phyloP scores from a whole-genome alignment of 148 eudicot genomes.

The Heliosperma pusillum region DNA sequence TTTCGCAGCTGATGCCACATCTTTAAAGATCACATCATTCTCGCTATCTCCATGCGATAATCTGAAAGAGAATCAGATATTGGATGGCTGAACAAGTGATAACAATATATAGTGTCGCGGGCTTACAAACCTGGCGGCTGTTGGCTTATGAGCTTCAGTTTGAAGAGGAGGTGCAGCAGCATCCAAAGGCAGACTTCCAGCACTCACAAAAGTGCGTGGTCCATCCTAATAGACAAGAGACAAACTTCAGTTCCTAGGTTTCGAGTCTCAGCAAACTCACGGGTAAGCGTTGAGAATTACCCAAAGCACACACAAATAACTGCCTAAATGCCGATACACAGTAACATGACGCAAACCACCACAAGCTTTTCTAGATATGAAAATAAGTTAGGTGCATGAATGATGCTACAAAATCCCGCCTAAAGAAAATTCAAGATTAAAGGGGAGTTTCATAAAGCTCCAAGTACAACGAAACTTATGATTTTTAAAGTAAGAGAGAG shows the following conservation, averaged over 20 bases:
- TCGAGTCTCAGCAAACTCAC: not conserved
- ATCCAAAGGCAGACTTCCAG: constrained; percentile 63
- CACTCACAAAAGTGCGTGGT: constrained; percentile 76
- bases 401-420: no score
- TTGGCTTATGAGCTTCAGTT: constrained; percentile 35
- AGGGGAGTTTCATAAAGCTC: no score
- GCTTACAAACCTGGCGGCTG: constrained; percentile 38
- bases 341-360: not conserved
- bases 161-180: constrained; percentile 40
- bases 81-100: not conserved
- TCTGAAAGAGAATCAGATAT: constrained; percentile 22
- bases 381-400: no score
- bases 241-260: not conserved
- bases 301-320: not conserved
- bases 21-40: constrained; percentile 34
- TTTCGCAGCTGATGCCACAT: constrained; percentile 81
- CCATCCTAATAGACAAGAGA: constrained; percentile 56
- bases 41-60: constrained; percentile 33
- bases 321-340: not conserved
- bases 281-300: not conserved
- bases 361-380: not conserved
- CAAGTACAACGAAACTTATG: no score
- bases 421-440: no score
- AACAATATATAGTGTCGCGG: not conserved
- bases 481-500: no score